Conservation (phyloP, 2,329 filamentous ascomycete species). For the Nemania sp. region DNA sequence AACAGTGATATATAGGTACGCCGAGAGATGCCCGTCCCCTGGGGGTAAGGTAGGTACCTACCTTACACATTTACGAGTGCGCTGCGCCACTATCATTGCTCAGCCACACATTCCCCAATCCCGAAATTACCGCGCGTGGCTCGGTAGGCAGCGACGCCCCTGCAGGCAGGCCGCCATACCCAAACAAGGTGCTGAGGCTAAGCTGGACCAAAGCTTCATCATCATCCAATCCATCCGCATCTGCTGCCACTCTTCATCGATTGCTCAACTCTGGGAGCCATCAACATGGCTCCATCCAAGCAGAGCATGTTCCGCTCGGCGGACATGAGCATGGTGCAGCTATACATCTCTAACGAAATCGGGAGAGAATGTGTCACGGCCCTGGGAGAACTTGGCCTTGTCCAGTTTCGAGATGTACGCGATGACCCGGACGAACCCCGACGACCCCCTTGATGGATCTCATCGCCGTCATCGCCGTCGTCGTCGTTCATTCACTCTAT, state of each 20-base stretch:
- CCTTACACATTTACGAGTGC: not conserved
- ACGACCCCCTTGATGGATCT: constrained; percentile 23
- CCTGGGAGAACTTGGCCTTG: constrained; percentile 90
- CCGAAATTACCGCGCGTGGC: constrained; percentile 19
- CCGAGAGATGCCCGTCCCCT: too few species aligned
- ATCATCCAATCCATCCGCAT: constrained; percentile 22
- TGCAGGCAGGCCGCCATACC: too few species aligned
- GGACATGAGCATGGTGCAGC: constrained; percentile 99
- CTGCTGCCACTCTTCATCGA: constrained; percentile 31
- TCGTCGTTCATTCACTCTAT: not conserved
- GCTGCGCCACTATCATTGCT: not conserved
- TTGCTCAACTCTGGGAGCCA: constrained; percentile 32
- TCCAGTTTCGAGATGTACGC: constrained; percentile 96
- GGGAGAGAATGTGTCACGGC: constrained; percentile 96
- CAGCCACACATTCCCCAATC: constrained; percentile 19
- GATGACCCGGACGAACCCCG: not conserved
- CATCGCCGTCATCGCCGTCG: not conserved
- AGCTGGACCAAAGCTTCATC: too few species aligned
- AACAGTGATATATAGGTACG: too few species aligned
- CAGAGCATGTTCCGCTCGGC: constrained; percentile 99
- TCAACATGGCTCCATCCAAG: constrained; percentile 66
- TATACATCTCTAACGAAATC: constrained; percentile 99
- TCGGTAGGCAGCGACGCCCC: constrained; percentile 29
- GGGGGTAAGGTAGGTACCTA: too few species aligned
- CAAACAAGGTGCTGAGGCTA: not conserved